phyloP scores from a whole-genome alignment of 495 filamentous ascomycete species.

The Terfezia boudieri region DNA sequence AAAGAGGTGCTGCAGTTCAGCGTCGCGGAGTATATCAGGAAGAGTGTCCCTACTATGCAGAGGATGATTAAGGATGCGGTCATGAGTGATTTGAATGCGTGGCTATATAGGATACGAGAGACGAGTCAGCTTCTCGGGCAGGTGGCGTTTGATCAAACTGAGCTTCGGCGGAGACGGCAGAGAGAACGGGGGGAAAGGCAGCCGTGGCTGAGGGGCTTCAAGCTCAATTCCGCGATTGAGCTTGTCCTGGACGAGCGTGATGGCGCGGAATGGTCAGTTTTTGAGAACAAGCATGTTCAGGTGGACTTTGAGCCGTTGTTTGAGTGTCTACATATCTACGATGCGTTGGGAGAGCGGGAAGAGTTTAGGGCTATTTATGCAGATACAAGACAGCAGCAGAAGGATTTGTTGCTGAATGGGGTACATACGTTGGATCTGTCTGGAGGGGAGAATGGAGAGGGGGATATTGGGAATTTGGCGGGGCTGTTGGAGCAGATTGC shows the following conservation, averaged over 20 bases:
- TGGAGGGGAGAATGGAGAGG: constrained; percentile 25
- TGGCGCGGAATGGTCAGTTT: constrained; percentile 53
- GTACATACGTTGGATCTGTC: constrained; percentile 34
- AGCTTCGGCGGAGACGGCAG: constrained; percentile 62
- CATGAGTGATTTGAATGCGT: constrained; percentile 91
- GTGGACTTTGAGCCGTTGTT: constrained; percentile 90
- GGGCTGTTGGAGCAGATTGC: constrained; percentile 79
- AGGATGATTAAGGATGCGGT: constrained; percentile 85
- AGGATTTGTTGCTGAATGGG: constrained; percentile 62
- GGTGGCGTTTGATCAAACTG: constrained; percentile 90
- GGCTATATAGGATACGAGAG: constrained; percentile 90
- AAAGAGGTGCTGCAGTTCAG: constrained; percentile 85
- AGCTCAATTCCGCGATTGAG: constrained; percentile 88
- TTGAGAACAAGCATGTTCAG: constrained; percentile 81
- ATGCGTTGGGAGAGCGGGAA: constrained; percentile 78
- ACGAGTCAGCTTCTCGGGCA: constrained; percentile 88
- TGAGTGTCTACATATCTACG: constrained; percentile 90
- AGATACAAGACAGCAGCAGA: constrained; percentile 68
- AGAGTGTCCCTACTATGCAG: constrained; percentile 79
- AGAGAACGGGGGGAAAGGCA: constrained; percentile 54
- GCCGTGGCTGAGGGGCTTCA: constrained; percentile 53
- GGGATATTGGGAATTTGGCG: constrained; percentile 52
- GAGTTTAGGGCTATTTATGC: constrained; percentile 81
- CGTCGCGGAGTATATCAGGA: constrained; percentile 86
- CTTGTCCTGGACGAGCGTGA: constrained; percentile 84